These are phyloP conservation scores for Dissophora globulifera DNA, from an alignment of 192 early-diverging fungal species.

Conservation along the genomic window DNA sequence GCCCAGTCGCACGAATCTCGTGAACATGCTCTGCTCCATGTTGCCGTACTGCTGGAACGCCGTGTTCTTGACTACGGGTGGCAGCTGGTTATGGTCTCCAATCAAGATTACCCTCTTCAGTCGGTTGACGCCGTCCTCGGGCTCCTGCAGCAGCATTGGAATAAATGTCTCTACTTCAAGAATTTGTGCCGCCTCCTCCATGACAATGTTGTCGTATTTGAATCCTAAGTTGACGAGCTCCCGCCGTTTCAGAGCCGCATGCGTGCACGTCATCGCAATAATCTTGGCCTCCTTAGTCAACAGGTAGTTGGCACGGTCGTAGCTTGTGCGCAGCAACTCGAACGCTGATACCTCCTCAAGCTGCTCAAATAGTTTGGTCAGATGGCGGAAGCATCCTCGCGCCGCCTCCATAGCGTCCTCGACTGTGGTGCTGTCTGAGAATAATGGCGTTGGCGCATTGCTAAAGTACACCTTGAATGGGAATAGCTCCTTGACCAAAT, in stretches of 20 bases:
- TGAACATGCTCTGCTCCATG: slow-evolving; percentile 96
- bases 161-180: slow-evolving; percentile 96
- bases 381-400: slow-evolving; percentile 84
- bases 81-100: slow-evolving; percentile 97
- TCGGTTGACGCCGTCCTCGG: slow-evolving; percentile 69
- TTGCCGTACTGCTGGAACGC: slow-evolving; percentile 88
- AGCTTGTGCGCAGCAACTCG: slow-evolving; percentile 83
- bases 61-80: slow-evolving; percentile 92
- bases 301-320: slow-evolving; percentile 90
- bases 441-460: slow-evolving; percentile 76
- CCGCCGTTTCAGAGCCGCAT: slow-evolving; percentile 89
- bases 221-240: slow-evolving; percentile 92
- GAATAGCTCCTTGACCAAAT: slow-evolving; percentile 67
- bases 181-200: slow-evolving; percentile 98
- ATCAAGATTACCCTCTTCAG: slow-evolving; percentile 94
- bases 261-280: slow-evolving; percentile 97
- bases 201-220: slow-evolving; percentile 94
- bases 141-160: slow-evolving; percentile 86
- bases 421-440: slow-evolving; percentile 59
- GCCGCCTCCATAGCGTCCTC: slow-evolving; percentile 70
- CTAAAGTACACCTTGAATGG: slow-evolving; percentile 87
- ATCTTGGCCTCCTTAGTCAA: slow-evolving; percentile 96
- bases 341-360: slow-evolving; percentile 93
- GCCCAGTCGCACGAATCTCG: slow-evolving; percentile 89
- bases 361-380: slow-evolving; percentile 85